Percentiles rank a stretch among this genome's conserved stretches.
These are phyloP conservation scores for Suaeda aralocaspica DNA, from an alignment of 148 eudicot species.

Conservation along the genomic window DNA sequence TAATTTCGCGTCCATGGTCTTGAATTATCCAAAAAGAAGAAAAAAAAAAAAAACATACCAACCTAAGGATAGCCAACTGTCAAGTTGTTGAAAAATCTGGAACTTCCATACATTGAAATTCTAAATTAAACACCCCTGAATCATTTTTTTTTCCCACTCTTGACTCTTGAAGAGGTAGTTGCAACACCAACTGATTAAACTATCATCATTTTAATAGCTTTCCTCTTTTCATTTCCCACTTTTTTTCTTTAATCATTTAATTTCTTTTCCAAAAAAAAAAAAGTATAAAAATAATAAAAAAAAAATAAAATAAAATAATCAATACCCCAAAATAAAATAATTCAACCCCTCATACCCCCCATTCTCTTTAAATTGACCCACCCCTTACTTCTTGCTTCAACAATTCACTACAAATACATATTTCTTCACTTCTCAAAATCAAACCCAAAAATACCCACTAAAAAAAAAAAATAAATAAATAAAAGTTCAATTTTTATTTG, in stretches of 20 bases:
- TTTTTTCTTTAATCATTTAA: no score
- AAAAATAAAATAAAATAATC: conserved; percentile 1
- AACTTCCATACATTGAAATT: conserved; percentile 25
- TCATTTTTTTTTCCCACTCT: neutral
- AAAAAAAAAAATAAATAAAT: no score
- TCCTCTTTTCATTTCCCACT: no score
- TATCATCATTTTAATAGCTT: neutral
- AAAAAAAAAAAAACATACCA: neutral
- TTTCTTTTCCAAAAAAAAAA: no score
- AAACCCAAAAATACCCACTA: no score
- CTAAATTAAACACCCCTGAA: conserved; percentile 26
- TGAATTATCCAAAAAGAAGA: no score
- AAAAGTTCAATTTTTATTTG: no score
- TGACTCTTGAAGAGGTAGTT: conserved; percentile 19
- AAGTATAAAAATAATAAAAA: no score
- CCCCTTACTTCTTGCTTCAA: conserved; percentile 18
- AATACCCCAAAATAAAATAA: neutral
- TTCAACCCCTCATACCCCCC: conserved; percentile 17
- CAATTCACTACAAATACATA: conserved; percentile 12
- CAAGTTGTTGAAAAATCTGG: conserved; percentile 29
- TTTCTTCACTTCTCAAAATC: neutral
- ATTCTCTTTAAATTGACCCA: conserved; percentile 22
- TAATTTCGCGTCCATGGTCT: no score
- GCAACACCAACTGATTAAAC: conserved; percentile 28
- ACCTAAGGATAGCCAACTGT: conserved; percentile 14